Evolutionary conservation across 495 filamentous ascomycete species (phyloP).

Genomic region (Aspergillus mulundensis): DNA sequence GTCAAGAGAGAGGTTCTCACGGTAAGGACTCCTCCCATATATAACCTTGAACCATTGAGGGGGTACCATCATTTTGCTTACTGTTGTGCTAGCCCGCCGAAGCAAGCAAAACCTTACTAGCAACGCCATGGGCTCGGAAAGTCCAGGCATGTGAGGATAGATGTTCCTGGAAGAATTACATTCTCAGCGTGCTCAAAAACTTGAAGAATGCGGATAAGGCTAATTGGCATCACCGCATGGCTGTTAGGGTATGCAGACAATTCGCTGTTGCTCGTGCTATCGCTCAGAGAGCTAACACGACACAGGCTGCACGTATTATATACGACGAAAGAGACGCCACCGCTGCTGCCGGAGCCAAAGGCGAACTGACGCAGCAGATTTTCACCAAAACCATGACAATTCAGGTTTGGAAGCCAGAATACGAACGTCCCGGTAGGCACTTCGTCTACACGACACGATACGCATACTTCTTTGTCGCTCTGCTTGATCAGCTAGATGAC

Average conservation of each 20-base stretch:
- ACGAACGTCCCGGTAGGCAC: conserved; percentile 85
- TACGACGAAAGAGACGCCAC: conserved; percentile 53
- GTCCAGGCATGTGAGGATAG: conserved; percentile 44
- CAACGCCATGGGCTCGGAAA: conserved; percentile 54
- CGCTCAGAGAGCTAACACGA: conserved; percentile 15
- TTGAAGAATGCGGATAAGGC: conserved; percentile 85
- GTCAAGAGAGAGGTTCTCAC: conserved; percentile 43
- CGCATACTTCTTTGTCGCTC: conserved; percentile 68
- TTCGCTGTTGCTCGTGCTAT: not conserved
- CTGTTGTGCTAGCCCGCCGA: conserved; percentile 34
- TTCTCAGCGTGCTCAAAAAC: conserved; percentile 66
- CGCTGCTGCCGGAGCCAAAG: conserved; percentile 60
- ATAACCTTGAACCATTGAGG: too few relatives aligned
- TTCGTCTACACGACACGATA: conserved; percentile 93
- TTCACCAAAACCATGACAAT: conserved; percentile 93
- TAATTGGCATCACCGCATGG: conserved; percentile 96
- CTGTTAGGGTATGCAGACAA: conserved; percentile 54
- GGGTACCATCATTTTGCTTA: conserved; percentile 13
- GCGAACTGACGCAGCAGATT: conserved; percentile 77
- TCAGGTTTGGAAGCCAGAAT: conserved; percentile 94
- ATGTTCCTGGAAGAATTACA: conserved; percentile 70
- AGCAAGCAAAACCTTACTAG: conserved; percentile 51
- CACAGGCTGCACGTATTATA: conserved; percentile 63
- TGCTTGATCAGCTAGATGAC: conserved; percentile 75
- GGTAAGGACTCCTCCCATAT: conserved; percentile 15